Evolutionary conservation across 1,284 basidiomycete species (phyloP), one percentile per base, ranked within the genome.

Genomic region (Malassezia furfur): DNA sequence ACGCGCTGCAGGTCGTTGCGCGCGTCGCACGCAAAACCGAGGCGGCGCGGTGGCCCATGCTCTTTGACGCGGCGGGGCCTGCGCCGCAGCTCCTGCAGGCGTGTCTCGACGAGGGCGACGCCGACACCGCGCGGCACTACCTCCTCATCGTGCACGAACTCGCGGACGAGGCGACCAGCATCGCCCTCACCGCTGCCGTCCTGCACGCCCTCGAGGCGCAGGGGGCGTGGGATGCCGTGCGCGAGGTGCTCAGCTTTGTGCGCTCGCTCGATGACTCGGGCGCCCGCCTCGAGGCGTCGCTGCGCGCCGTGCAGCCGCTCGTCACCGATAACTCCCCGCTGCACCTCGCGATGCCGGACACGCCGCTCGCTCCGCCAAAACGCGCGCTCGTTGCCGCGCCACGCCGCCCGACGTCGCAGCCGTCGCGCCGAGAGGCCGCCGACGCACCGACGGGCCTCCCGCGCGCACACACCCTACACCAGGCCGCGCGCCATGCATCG

Each of bases 21-120:
- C 85, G 87, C 6, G 96, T 93, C 70, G 94, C 94, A 8, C 81
- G 94, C 46, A 99, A 99, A 78, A 98, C 91, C 3, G 94, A 99
- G 76, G 83, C 93, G 67, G 85, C 87, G 6, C 79, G 87, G 44
- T 99, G 94, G 94, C 81, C 81, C 34, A 81, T 85, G 56, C 78
- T 99, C 22, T 99, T 99, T 72, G 84, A 83, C 53, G 81, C 88
- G 15, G 91, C 94, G 5, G 94, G 94, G 1, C 85, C 84, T 63
- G 93, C 94, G 0, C 84, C 88, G 66, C 79, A 81, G 1, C 78
- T 98, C n/a, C 96, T 96, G 70, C 90, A 94, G 79, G 82, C 81
- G 36, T 96, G 91, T 72, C 78, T 98, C 39, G 75, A 79, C 0
- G 80, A 83, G 2, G 82, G 84, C 28, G 81, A 85, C 12, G 79